Conservation (phyloP, 2,329 filamentous ascomycete genomes). For the Aspergillus sergii region DNA sequence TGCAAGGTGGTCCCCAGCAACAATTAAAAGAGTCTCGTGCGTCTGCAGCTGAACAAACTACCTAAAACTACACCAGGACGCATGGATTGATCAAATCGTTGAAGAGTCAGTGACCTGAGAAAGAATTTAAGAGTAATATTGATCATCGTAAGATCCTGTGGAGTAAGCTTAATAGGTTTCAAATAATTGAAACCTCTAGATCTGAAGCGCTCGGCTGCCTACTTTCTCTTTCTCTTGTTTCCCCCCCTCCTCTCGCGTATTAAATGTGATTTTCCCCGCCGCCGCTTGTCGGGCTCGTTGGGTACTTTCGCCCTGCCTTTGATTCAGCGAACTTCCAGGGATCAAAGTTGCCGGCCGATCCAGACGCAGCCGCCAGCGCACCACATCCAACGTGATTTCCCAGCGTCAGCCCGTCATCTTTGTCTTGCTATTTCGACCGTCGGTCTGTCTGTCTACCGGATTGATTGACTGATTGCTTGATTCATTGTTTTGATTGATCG, state of each 20-base stretch:
- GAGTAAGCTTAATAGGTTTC: not conserved
- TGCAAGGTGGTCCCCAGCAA: not conserved
- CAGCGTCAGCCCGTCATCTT: slow-evolving; percentile 19
- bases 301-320: slow-evolving; percentile 22
- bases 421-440: not conserved
- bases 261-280: slow-evolving; percentile 17
- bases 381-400: slow-evolving; percentile 22
- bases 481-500: slow-evolving; percentile 20
- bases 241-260: slow-evolving; percentile 15
- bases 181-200: not conserved
- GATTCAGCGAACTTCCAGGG: slow-evolving; percentile 18
- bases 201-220: not conserved
- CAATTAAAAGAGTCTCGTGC: not conserved
- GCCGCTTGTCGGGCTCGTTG: slow-evolving; percentile 22
- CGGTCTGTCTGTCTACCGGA: not conserved
- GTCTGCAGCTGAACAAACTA: slow-evolving; percentile 1
- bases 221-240: slow-evolving; percentile 7
- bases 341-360: slow-evolving; percentile 29
- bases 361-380: slow-evolving; percentile 28
- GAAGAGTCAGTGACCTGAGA: not conserved
- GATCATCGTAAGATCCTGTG: not conserved
- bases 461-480: slow-evolving; percentile 8
- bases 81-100: not conserved
- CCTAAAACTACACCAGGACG: not conserved
- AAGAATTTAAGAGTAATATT: not conserved